Evolutionary conservation across 768 basidiomycete genomes (phyloP).

Genomic region (Leccinum truebloodii): DNA sequence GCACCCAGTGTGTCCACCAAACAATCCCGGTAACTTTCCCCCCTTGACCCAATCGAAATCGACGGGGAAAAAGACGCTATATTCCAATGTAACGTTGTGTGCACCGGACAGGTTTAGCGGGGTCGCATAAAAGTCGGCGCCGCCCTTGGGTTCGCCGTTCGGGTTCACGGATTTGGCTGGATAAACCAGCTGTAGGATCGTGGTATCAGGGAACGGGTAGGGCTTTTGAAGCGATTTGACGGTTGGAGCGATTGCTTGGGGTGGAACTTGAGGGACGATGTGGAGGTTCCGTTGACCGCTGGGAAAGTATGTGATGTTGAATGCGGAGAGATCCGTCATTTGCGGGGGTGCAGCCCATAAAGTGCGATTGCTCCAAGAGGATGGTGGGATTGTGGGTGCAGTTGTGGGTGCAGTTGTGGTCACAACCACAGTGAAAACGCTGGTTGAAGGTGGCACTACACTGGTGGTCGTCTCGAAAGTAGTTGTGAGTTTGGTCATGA

Average conservation of each 20-base stretch:
- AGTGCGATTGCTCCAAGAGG: constrained; percentile 20
- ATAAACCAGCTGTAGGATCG: constrained; percentile 65
- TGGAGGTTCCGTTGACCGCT: constrained; percentile 55
- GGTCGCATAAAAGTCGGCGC: constrained; percentile 66
- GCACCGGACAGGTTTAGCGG: constrained; percentile 49
- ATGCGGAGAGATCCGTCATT: constrained; percentile 59
- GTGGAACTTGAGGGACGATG: constrained; percentile 52
- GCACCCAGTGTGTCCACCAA: constrained; percentile 65
- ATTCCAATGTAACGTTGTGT: constrained; percentile 56
- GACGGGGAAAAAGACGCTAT: constrained; percentile 74
- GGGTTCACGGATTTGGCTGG: constrained; percentile 74
- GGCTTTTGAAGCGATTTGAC: constrained; percentile 14
- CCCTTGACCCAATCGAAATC: constrained; percentile 79
- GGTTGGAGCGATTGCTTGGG: constrained; percentile 31
- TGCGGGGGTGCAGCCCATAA: constrained; percentile 54
- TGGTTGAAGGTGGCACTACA: constrained; percentile 3
- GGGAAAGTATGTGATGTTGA: constrained; percentile 59
- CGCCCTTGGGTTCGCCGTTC: constrained; percentile 59
- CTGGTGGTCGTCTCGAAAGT: constrained; percentile 12
- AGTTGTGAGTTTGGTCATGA: constrained; percentile 15
- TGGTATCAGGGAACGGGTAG: constrained; percentile 29
- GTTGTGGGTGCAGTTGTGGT: constrained; percentile 4
- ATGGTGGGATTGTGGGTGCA: not conserved
- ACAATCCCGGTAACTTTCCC: constrained; percentile 85
- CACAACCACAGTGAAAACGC: constrained; percentile 12